Evolutionary conservation across 768 basidiomycete genomes (phyloP).

Genomic region (Crassisporium funariophilum): DNA sequence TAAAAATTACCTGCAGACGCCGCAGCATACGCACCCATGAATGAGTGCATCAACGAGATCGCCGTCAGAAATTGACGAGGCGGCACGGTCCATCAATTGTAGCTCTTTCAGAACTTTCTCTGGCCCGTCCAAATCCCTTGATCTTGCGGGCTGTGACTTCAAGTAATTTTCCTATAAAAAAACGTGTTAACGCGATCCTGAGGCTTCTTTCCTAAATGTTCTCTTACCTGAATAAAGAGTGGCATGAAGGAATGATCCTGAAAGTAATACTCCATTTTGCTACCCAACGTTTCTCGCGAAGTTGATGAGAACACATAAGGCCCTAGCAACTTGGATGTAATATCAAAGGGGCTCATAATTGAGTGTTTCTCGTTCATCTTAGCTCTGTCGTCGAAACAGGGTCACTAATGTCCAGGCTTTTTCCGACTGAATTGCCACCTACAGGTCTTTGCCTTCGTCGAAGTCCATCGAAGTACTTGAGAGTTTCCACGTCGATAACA

Average conservation of each 20-base stretch:
- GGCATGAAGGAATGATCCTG: slow-evolving; percentile 95
- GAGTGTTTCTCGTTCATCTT: slow-evolving; percentile 92
- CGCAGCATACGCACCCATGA: slow-evolving; percentile 65
- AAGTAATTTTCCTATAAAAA: slow-evolving; percentile 85
- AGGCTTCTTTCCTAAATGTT: background rate
- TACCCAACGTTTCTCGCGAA: slow-evolving; percentile 76
- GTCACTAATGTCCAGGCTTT: background rate
- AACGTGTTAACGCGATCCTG: background rate
- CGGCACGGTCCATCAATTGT: slow-evolving; percentile 82
- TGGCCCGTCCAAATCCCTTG: slow-evolving; percentile 60
- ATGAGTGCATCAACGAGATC: slow-evolving; percentile 93
- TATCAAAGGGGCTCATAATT: slow-evolving; percentile 89
- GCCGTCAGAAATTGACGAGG: slow-evolving; percentile 91
- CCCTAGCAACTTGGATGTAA: slow-evolving; percentile 86
- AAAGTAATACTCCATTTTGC: slow-evolving; percentile 97
- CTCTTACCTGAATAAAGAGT: slow-evolving; percentile 83
- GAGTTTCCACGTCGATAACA: slow-evolving; percentile 98
- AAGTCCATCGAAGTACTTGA: slow-evolving; percentile 81
- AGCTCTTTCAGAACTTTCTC: slow-evolving; percentile 72
- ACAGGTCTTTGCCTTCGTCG: slow-evolving; percentile 93
- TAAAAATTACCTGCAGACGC: background rate
- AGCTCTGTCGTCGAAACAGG: slow-evolving; percentile 47
- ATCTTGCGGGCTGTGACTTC: slow-evolving; percentile 72
- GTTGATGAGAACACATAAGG: slow-evolving; percentile 90
- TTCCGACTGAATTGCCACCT: slow-evolving; percentile 29